These are phyloP conservation scores for Salvia miltiorrhiza DNA, from an alignment of 257 asterid genomes.

Conservation along the genomic window DNA sequence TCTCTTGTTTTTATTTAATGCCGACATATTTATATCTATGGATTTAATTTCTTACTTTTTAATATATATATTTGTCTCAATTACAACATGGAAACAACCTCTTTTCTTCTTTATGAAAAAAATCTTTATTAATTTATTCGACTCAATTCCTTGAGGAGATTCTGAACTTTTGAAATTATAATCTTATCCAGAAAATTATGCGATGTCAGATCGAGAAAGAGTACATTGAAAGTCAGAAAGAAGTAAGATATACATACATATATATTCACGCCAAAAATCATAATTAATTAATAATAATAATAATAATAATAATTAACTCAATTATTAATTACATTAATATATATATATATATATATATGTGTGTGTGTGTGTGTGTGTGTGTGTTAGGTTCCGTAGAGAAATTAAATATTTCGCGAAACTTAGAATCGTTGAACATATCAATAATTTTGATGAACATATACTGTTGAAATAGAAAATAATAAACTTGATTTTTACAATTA, in stretches of 20 bases:
- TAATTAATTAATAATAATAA: too few species aligned
- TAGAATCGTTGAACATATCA: too few species aligned
- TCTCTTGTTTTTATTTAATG: background rate
- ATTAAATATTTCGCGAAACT: too few species aligned
- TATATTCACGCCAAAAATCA: too few species aligned
- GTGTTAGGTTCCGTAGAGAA: too few species aligned
- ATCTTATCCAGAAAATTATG: background rate
- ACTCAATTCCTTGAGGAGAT: background rate
- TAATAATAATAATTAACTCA: too few species aligned
- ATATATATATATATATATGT: too few species aligned
- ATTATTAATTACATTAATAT: too few species aligned
- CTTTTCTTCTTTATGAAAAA: background rate
- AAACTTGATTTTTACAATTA: too few species aligned
- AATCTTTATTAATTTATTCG: background rate
- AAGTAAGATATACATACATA: background rate
- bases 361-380: too few species aligned
- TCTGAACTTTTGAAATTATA: background rate
- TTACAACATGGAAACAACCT: slow-evolving; percentile 1
- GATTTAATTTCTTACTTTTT: slow-evolving; percentile 1
- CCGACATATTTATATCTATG: background rate
- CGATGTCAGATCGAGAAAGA: background rate
- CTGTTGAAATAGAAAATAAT: too few species aligned
- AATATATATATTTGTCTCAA: background rate
- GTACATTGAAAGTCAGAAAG: background rate
- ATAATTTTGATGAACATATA: too few species aligned